Evolutionary conservation across 495 filamentous ascomycete genomes (phyloP).

Genomic region (Penicillium atrosanguineum): DNA sequence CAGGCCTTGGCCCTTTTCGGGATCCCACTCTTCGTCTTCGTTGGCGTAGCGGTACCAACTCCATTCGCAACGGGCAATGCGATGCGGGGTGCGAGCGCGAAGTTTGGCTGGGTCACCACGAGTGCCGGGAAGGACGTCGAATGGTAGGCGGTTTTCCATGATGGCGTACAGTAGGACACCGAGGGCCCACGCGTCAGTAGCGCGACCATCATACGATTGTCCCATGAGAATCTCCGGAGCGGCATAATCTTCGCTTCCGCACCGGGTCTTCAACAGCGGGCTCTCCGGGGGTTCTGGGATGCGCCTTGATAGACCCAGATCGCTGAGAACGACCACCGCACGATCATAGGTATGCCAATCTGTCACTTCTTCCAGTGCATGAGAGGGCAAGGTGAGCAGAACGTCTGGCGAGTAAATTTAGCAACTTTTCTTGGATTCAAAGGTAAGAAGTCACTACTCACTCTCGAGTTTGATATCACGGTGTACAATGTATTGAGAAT

Average conservation of each 20-base stretch:
- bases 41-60: constrained; percentile 82
- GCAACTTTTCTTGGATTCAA: background rate
- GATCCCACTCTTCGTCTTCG: constrained; percentile 68
- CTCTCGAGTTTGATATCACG: constrained; percentile 98
- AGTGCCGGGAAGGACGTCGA: constrained; percentile 77
- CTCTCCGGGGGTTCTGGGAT: constrained; percentile 70
- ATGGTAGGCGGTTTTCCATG: constrained; percentile 87
- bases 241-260: constrained; percentile 95
- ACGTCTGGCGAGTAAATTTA: constrained; percentile 59
- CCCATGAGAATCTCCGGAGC: constrained; percentile 95
- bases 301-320: constrained; percentile 84
- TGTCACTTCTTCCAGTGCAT: constrained; percentile 45
- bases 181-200: constrained; percentile 91
- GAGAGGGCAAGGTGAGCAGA: constrained; percentile 73
- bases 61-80: constrained; percentile 95
- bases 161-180: constrained; percentile 92
- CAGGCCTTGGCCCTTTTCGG: constrained; percentile 56
- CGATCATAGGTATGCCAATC: constrained; percentile 73
- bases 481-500: constrained; percentile 83
- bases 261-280: constrained; percentile 78
- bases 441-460: constrained; percentile 40
- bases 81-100: constrained; percentile 76
- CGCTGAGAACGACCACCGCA: constrained; percentile 83
- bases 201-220: constrained; percentile 89
- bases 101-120: constrained; percentile 66